phyloP scores from a whole-genome alignment of 306 rosid species.

The Prinsepia uniflora region DNA sequence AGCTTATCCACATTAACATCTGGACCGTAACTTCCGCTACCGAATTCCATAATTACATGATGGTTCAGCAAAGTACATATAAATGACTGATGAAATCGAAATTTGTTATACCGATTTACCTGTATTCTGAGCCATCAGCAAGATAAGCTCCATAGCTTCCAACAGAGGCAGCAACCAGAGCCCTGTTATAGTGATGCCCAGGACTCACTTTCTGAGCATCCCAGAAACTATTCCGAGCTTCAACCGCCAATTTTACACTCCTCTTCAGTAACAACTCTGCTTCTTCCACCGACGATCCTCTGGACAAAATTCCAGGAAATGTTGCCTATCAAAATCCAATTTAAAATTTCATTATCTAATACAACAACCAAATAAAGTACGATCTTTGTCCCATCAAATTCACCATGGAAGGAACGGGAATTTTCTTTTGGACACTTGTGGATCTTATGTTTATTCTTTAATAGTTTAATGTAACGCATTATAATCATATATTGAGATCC shows the following conservation, averaged over 20 bases:
- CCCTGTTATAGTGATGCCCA: constrained; percentile 44
- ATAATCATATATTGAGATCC: not conserved
- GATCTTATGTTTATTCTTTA: not conserved
- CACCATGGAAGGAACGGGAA: not conserved
- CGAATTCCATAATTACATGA: not conserved
- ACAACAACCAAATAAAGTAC: too few relatives aligned
- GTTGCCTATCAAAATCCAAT: constrained; percentile 49
- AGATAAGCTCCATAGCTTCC: constrained; percentile 97
- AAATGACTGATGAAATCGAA: not conserved
- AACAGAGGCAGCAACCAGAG: constrained; percentile 86
- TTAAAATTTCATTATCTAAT: not conserved
- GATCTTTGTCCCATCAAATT: not conserved
- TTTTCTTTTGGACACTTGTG: not conserved
- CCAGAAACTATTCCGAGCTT: constrained; percentile 84
- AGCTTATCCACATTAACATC: constrained; percentile 58
- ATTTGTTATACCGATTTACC: constrained; percentile 29
- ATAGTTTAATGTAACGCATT: not conserved
- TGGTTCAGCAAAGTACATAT: not conserved
- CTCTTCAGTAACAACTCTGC: constrained; percentile 55
- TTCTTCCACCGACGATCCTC: constrained; percentile 61
- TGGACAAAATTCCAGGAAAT: constrained; percentile 69
- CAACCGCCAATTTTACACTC: constrained; percentile 74
- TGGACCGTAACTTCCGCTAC: constrained; percentile 69
- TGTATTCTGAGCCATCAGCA: constrained; percentile 94
- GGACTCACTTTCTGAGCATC: constrained; percentile 36